Conservation (phyloP, 495 filamentous ascomycete genomes). For the Penicillium cosmopolitanum region DNA sequence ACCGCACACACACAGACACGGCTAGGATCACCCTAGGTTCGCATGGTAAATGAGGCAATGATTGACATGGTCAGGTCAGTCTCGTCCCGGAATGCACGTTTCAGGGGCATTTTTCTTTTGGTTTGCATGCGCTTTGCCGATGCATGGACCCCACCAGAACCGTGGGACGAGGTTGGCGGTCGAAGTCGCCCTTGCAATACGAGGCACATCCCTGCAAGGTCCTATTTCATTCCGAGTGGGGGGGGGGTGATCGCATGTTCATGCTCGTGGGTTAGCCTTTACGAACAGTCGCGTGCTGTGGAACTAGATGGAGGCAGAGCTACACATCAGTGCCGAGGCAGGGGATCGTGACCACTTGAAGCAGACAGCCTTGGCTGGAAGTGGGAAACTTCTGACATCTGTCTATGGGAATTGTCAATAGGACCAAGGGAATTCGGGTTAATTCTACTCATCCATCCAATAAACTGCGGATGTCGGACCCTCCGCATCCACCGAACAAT, state of each 20-base stretch:
- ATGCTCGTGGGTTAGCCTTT: neutral
- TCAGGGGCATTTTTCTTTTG: neutral
- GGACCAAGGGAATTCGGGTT: slow-evolving; percentile 10
- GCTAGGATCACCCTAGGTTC: neutral
- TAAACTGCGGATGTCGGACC: slow-evolving; percentile 5
- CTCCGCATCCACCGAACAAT: slow-evolving; percentile 6
- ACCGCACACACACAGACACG: neutral
- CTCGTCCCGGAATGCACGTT: neutral
- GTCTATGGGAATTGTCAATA: slow-evolving; percentile 11
- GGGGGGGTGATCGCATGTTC: slow-evolving; percentile 1
- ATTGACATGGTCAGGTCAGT: neutral
- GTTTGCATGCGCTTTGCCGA: slow-evolving; percentile 9
- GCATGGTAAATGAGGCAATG: neutral
- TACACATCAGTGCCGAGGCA: neutral
- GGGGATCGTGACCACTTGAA: neutral
- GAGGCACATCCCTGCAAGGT: neutral
- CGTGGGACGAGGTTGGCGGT: slow-evolving; percentile 11
- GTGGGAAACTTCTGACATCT: slow-evolving; percentile 10
- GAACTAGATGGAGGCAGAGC: neutral
- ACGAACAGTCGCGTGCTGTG: neutral
- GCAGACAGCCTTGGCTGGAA: neutral
- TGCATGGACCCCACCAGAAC: slow-evolving; percentile 14
- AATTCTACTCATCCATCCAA: slow-evolving; percentile 7
- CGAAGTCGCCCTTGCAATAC: neutral
- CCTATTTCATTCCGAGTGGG: neutral